phyloP scores from a whole-genome alignment of 2,329 filamentous ascomycete species.

The Diaporthe caulivora region DNA sequence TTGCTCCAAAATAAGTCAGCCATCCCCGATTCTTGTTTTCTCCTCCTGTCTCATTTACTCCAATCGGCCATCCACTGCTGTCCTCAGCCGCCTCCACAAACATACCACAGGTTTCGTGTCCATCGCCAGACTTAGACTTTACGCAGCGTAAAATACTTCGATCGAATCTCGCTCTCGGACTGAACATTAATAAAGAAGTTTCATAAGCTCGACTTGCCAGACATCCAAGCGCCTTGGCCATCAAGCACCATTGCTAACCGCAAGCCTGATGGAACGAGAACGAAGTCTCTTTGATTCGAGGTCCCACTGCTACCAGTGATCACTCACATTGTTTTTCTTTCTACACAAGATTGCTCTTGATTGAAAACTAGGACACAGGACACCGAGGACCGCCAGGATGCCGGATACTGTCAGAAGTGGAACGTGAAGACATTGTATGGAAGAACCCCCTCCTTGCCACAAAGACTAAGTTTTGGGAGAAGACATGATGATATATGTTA shows the following conservation, averaged over 20 bases:
- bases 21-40: background rate
- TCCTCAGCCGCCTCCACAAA: background rate
- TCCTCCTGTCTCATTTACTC: background rate
- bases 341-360: too few species aligned
- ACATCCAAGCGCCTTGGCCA: background rate
- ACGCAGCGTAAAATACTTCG: rapidly evolving
- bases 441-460: too few species aligned
- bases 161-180: background rate
- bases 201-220: background rate
- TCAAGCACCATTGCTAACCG: background rate
- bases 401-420: background rate
- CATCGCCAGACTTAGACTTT: background rate
- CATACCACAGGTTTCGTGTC: background rate
- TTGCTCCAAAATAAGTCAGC: background rate
- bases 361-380: background rate
- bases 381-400: background rate
- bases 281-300: background rate
- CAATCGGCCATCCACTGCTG: too few species aligned
- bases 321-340: too few species aligned
- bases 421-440: background rate
- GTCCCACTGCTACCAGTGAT: too few species aligned
- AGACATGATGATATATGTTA: background rate
- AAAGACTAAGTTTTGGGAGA: background rate
- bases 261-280: background rate
- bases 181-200: rapidly evolving